Base-by-base conservation (phyloP, 1,284 basidiomycete species). In the Laetiporus sulphureus region DNA sequence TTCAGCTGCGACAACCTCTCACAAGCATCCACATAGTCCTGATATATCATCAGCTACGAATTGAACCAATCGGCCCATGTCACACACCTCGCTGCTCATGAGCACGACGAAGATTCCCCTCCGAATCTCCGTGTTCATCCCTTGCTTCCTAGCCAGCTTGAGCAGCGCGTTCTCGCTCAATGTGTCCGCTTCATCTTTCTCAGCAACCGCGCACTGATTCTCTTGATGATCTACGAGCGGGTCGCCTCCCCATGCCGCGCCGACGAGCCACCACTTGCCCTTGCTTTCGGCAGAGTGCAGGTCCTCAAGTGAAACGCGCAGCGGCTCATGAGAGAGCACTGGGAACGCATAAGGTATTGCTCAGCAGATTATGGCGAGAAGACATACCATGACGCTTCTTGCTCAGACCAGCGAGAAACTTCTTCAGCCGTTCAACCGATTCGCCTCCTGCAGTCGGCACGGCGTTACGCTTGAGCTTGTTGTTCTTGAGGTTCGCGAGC, bases 181-280 rank as follows among this genome's bases (percentile, higher is more conserved):
- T 0, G 60, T 34, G 54, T 67, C 54, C 5, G 59, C 53, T 27
- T 51, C 50, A 3, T 46, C 50, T 7, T 56, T 47, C 30, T 45
- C 47, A 20, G 50, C 51, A 24, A 46, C 44, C 18, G 45, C 51
- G 47, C 53, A 41, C 50, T 76, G 72, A 35, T 69, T 74, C 44
- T 92, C 87, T 49, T 76, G 71, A 38, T 70, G 75, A 44, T 92
- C 87, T 19, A 84, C 71, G 1, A 97, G 72, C 2, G 91, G 91
- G 56, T 98, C 85, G 1, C 95, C 95, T 21, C 78, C 77, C 95
- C 95, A 99, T 1, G 91, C 95, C 0, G 95, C 91, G 20, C 95
- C 96, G 27, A 98, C 90, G 2, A 98, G 72, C 96, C 96, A 99
- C 96, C 96, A 99, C 66, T 95, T 96, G 2, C 96, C 96, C 56